Conservation (phyloP, 2,329 filamentous ascomycete species). For the Calonectria hongkongensis region DNA sequence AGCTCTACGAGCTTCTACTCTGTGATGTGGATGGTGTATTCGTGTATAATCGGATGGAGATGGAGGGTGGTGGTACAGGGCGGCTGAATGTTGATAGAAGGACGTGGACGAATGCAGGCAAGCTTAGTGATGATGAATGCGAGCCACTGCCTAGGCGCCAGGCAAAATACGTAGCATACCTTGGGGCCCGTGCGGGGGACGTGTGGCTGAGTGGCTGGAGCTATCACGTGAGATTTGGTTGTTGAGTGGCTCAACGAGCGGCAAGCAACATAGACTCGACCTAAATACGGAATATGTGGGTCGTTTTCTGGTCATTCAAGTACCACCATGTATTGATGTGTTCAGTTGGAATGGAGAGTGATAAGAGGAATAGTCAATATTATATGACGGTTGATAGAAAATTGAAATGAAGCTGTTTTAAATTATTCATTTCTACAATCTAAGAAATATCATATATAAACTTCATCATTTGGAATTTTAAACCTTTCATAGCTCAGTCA, state of each 20-base stretch:
- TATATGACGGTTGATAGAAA: too few relatives aligned
- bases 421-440: too few relatives aligned
- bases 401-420: too few relatives aligned
- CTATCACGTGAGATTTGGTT: slow-evolving; percentile 45
- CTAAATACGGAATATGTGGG: not conserved
- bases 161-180: slow-evolving; percentile 66
- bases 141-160: slow-evolving; percentile 64
- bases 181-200: slow-evolving; percentile 55
- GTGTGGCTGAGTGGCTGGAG: not conserved
- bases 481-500: not conserved
- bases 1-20: slow-evolving; percentile 55
- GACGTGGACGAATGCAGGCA: slow-evolving; percentile 50
- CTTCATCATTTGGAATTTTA: not conserved
- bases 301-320: too few relatives aligned
- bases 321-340: too few relatives aligned
- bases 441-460: not conserved
- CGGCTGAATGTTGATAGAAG: slow-evolving; percentile 51
- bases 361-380: too few relatives aligned
- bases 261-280: not conserved
- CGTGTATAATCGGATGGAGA: slow-evolving; percentile 35
- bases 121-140: slow-evolving; percentile 60
- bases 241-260: not conserved
- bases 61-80: slow-evolving; percentile 43
- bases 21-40: slow-evolving; percentile 36
- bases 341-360: too few relatives aligned